Evolutionary conservation across 2,329 filamentous ascomycete genomes (phyloP).

Genomic region (Calonectria pseudoreteaudii): DNA sequence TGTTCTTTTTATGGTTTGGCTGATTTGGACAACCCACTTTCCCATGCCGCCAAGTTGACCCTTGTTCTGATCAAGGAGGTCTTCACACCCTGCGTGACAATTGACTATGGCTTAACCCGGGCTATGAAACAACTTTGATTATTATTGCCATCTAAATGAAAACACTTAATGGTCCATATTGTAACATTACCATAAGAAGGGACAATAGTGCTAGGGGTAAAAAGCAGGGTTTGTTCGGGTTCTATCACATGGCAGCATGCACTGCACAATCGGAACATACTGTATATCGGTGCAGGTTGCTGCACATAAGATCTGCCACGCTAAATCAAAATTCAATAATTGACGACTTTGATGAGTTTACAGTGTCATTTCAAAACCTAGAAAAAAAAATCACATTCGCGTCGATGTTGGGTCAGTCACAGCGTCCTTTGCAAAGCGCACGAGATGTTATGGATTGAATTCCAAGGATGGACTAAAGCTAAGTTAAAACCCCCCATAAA

Average conservation of each 20-base stretch:
- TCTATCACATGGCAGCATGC: neutral
- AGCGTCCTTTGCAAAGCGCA: neutral
- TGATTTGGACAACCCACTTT: no score
- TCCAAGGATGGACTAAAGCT: conserved; percentile 36
- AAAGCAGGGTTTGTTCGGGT: neutral
- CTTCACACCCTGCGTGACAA: no score
- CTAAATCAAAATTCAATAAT: neutral
- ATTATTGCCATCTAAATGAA: no score
- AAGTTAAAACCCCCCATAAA: conserved; percentile 23
- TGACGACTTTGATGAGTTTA: neutral
- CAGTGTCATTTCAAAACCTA: neutral
- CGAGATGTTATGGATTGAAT: conserved; percentile 19
- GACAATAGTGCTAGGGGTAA: no score
- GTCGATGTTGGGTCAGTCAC: neutral
- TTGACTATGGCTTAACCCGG: no score
- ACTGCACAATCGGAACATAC: neutral
- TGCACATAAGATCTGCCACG: neutral
- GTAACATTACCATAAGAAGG: no score
- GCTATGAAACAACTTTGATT: no score
- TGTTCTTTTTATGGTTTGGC: no score
- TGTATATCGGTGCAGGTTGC: neutral
- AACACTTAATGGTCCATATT: no score
- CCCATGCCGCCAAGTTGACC: no score
- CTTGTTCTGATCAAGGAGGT: no score
- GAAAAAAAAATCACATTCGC: neutral